Evolutionary conservation across 1,139 yeast genomes (phyloP), one percentile per base, ranked within the genome.

Genomic region (Sugiyamaella pinicola): DNA sequence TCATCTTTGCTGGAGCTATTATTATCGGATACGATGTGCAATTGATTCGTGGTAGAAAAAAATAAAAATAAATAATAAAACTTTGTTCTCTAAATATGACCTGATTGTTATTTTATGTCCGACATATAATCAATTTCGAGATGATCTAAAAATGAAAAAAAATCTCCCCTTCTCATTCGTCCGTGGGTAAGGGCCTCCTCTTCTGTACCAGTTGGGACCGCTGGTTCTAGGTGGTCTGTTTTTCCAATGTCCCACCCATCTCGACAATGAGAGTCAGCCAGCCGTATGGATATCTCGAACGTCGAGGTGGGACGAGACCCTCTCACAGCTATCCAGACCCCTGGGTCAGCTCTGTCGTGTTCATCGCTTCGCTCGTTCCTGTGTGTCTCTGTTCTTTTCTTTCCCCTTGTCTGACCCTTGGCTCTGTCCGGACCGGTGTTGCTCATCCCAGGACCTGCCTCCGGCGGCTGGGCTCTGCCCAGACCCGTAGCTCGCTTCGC

Each of bases 131-230:
- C 38, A 35, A 15, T 19, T 35, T 43, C 47, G 47, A 43, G 29
- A 43, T 43, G 47, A 43, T 43, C 40, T 19, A 43, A 43, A 43
- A 33, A 33, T 13, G 33, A 37, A 46, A 46, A n/a, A 44, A 46
- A 46, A 35, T 21, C 43, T 22, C 21, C 49, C 42, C 21, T 15
- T 46, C 49, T 33, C 35, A 46, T 46, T 46, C 49, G 49, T 46
- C 49, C 35, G 29, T 34, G 48, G 48, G 43, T 28, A 28, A 38
- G 43, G 49, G 49, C 31, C 31, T n/a, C n/a, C 31, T 26, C 31
- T 7, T 26, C 8, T 26, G 22, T 33, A 19, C 13, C 18, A 21
- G 42, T 22, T 38, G 42, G 42, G 42, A 38, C 18, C 3, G 22
- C 10, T n/a, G 31, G 31, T n/a, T 26, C n/a, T n/a, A n/a, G n/a